Conservation (phyloP, 768 basidiomycete genomes). For the Leucogyrophana mollusca region DNA sequence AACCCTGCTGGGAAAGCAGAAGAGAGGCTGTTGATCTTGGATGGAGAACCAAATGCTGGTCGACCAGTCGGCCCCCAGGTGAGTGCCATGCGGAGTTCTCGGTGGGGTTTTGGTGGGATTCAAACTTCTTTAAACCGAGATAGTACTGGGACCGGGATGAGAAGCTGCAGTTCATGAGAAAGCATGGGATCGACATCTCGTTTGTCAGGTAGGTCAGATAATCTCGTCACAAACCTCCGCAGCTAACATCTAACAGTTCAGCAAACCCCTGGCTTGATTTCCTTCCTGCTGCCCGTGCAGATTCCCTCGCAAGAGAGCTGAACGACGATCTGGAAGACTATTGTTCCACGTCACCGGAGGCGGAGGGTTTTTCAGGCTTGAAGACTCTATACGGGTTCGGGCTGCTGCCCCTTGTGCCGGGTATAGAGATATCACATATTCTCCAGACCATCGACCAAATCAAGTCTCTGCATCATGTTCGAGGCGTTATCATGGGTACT, state of each 20-base stretch:
- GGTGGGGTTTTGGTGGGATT: neutral
- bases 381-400: slow-evolving; percentile 83
- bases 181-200: slow-evolving; percentile 75
- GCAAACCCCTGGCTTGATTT: slow-evolving; percentile 95
- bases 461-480: slow-evolving; percentile 59
- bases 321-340: slow-evolving; percentile 79
- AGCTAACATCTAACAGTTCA: slow-evolving; percentile 44
- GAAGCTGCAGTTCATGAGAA: slow-evolving; percentile 85
- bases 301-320: slow-evolving; percentile 62
- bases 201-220: slow-evolving; percentile 58
- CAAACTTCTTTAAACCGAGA: neutral
- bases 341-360: slow-evolving; percentile 62
- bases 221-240: slow-evolving; percentile 6
- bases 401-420: slow-evolving; percentile 77
- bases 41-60: slow-evolving; percentile 77
- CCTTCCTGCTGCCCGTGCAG: slow-evolving; percentile 65
- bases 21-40: slow-evolving; percentile 74
- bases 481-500: slow-evolving; percentile 81
- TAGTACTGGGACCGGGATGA: slow-evolving; percentile 77
- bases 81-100: slow-evolving; percentile 12
- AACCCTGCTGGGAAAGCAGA: slow-evolving; percentile 44
- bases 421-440: slow-evolving; percentile 51
- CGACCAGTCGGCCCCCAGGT: slow-evolving; percentile 79
- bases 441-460: slow-evolving; percentile 70
- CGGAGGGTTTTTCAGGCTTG: slow-evolving; percentile 31